Evolutionary conservation across 805 yeast species (phyloP).

Genomic region (Kazachstania africana): DNA sequence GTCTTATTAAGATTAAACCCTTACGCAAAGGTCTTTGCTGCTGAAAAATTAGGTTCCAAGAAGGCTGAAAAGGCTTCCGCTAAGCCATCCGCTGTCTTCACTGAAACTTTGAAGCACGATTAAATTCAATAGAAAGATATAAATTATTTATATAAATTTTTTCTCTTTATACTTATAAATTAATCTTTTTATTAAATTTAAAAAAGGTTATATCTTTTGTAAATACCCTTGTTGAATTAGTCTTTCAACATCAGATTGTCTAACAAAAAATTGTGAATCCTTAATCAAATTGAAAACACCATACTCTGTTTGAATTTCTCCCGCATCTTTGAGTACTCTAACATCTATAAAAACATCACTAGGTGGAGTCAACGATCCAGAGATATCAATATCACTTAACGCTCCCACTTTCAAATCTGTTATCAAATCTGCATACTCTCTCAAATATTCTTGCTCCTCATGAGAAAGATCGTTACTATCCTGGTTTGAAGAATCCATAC

Average conservation of each 20-base stretch:
- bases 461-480: slow-evolving; percentile 50
- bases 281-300: slow-evolving; percentile 90
- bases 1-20: slow-evolving; percentile 98
- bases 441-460: slow-evolving; percentile 68
- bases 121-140: slow-evolving; percentile 19
- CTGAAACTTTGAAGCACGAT: slow-evolving; percentile 53
- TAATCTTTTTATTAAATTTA: not conserved
- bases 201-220: slow-evolving; percentile 43
- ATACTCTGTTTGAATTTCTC: slow-evolving; percentile 94
- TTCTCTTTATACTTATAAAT: not conserved
- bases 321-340: slow-evolving; percentile 85
- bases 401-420: slow-evolving; percentile 62
- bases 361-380: slow-evolving; percentile 88
- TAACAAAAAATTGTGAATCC: slow-evolving; percentile 86
- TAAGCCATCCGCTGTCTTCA: slow-evolving; percentile 65
- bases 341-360: slow-evolving; percentile 87
- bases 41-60: slow-evolving; percentile 78
- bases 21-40: slow-evolving; percentile 94
- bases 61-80: slow-evolving; percentile 56
- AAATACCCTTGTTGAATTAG: slow-evolving; percentile 88
- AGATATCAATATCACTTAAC: slow-evolving; percentile 71
- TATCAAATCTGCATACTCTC: slow-evolving; percentile 56
- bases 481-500: slow-evolving; percentile 23
- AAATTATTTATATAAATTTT: slow-evolving; percentile 1
- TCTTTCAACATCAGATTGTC: slow-evolving; percentile 90